Evolutionary conservation across 2,329 filamentous ascomycete genomes (phyloP), one percentile per base, ranked within the genome.

Genomic region (Geoglossum cookeanum): DNA sequence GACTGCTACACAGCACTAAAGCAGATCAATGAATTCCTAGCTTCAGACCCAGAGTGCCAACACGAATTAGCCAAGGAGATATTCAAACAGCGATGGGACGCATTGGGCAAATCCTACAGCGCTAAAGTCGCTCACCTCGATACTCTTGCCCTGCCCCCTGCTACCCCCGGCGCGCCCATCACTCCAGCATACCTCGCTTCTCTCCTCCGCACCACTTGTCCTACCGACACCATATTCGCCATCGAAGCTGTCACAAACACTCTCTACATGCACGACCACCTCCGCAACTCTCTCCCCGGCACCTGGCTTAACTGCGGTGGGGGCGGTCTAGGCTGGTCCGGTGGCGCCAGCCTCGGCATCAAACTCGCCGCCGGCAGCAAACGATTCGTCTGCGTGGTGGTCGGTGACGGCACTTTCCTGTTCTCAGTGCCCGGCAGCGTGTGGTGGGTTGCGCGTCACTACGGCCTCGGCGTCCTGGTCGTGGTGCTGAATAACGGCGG

Each of bases 291-390:
- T 0, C 65, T 80, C 0, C 85, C 86, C 0, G 84, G 85, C 0
- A 81, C 79, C 0, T 89, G 83, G 83, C 80, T 91, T 64, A 90
- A 89, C 67, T 90, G 85, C 65, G 86, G 86, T 1, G 86, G n/a
- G n/a, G n/a, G n/a, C n/a, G n/a, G n/a, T n/a, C 78, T 91, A 0
- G 86, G 86, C 1, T 91, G 86, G 86, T 85, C 81, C 9, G 86
- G 85, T 13, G 86, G 87, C 13, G 86, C 73, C 56, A 83, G 84
- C 0, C 68, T 91, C 2, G 87, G 86, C 1, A 82, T 90, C 65
- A 89, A 90, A 66, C 75, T 91, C 6, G 87, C 84, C 0, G 74
- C 75, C 13, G 48, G 27, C 48, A 11, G 27, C 6, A 29, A 17
- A 4, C 78, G 76, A 59, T 80, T 81, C 60, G 77, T 82, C 1